Conservation (phyloP, 441 rosid species). For the Populus hybrid region DNA sequence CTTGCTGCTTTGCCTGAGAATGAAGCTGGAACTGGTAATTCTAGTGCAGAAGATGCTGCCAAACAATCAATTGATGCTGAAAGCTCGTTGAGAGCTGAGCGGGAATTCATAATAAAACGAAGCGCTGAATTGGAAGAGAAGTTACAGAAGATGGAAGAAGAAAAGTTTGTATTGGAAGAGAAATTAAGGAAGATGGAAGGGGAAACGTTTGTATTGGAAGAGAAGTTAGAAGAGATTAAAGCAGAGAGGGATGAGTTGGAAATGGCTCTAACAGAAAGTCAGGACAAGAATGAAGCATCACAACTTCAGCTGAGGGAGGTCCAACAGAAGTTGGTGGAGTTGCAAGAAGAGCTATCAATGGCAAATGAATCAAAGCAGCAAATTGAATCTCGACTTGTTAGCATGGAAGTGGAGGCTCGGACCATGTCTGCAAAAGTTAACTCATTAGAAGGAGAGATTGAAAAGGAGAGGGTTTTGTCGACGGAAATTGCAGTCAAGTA, state of each 20-base stretch:
- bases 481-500: slow-evolving; percentile 47
- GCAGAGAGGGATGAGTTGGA: slow-evolving; percentile 45
- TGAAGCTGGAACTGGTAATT: slow-evolving; percentile 27
- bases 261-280: slow-evolving; percentile 44
- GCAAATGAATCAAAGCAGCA: slow-evolving; percentile 48
- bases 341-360: slow-evolving; percentile 44
- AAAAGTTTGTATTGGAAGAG: slow-evolving; percentile 32
- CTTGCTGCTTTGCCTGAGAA: slow-evolving; percentile 69
- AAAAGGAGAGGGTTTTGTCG: slow-evolving; percentile 45
- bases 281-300: slow-evolving; percentile 42
- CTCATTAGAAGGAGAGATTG: slow-evolving; percentile 51
- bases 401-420: slow-evolving; percentile 47
- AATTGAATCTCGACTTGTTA: slow-evolving; percentile 47
- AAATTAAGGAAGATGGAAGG: slow-evolving; percentile 20
- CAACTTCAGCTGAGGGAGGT: slow-evolving; percentile 51
- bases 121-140: slow-evolving; percentile 52
- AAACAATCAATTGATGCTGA: slow-evolving; percentile 34
- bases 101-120: slow-evolving; percentile 38
- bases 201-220: slow-evolving; percentile 34
- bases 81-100: slow-evolving; percentile 47
- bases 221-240: slow-evolving; percentile 18
- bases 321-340: slow-evolving; percentile 42
- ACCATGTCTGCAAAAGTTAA: slow-evolving; percentile 45
- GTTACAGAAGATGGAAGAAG: slow-evolving; percentile 40
- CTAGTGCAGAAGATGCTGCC: slow-evolving; percentile 29